Conservation (phyloP, 225 moss, liverwort and hornwort species). For the Antitrichia curtipendula region DNA sequence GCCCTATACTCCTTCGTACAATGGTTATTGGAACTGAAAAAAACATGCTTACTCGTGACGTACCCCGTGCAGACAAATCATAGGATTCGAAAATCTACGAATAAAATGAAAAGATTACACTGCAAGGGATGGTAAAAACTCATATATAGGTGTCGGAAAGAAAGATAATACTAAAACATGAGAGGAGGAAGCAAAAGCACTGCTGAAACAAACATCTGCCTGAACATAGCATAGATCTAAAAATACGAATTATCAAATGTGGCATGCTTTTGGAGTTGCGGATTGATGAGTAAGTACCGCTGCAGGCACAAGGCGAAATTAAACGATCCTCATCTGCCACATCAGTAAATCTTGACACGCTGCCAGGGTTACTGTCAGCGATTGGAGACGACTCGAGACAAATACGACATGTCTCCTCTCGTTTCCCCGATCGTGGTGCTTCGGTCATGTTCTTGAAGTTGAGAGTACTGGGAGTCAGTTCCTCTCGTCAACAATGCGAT, state of each 20-base stretch:
- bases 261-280: background rate
- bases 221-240: background rate
- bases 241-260: background rate
- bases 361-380: conserved; percentile 9
- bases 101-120: background rate
- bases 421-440: conserved; percentile 3
- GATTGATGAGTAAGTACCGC: conserved; percentile 16
- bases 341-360: conserved; percentile 20
- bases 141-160: background rate
- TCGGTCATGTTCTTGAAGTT: conserved; percentile 13
- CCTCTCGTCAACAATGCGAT: background rate
- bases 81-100: background rate
- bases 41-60: background rate
- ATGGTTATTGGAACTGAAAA: background rate
- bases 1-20: background rate
- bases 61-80: background rate
- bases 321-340: conserved; percentile 33
- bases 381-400: conserved; percentile 46
- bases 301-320: conserved; percentile 55
- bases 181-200: background rate
- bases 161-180: background rate
- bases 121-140: background rate
- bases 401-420: conserved; percentile 52
- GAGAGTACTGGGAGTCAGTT: background rate
- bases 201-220: background rate